Evolutionary conservation across 2,329 filamentous ascomycete species (phyloP).

Genomic region (Talaromyces sp.): DNA sequence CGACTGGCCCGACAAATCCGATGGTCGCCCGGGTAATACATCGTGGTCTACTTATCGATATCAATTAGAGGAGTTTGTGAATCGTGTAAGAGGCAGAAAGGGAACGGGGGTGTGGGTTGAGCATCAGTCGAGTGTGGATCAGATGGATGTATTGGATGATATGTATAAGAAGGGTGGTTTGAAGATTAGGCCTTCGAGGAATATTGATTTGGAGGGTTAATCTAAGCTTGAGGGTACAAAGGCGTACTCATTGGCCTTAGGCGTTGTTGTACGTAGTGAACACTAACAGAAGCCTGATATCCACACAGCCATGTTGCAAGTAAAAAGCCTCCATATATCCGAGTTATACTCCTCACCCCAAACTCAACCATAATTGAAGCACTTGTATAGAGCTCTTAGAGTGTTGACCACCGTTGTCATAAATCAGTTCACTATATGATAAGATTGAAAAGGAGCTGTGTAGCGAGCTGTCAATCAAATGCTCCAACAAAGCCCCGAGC

Average conservation of each 20-base stretch:
- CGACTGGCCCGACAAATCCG: conserved; percentile 20
- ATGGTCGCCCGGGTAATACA: conserved; percentile 26
- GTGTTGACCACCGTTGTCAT: no score
- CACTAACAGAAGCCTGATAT: background rate
- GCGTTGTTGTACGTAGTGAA: background rate
- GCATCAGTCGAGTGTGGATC: conserved; percentile 44
- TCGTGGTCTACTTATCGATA: conserved; percentile 48
- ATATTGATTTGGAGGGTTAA: conserved; percentile 4
- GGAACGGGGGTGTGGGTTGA: conserved; percentile 41
- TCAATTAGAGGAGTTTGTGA: conserved; percentile 50
- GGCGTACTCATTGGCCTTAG: background rate
- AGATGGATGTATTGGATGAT: conserved; percentile 49
- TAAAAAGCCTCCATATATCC: no score
- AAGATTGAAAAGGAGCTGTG: no score
- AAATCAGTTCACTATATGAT: no score
- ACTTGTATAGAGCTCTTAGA: no score
- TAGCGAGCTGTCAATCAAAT: no score
- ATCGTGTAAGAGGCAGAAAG: conserved; percentile 19
- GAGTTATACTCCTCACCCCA: no score
- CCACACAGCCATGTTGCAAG: no score
- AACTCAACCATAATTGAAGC: no score
- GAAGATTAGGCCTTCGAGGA: conserved; percentile 17
- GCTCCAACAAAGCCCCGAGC: no score
- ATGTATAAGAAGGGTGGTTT: conserved; percentile 45
- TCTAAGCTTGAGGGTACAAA: background rate